Evolutionary conservation across 495 filamentous ascomycete genomes (phyloP).

Genomic region (Aspergillus leporis): DNA sequence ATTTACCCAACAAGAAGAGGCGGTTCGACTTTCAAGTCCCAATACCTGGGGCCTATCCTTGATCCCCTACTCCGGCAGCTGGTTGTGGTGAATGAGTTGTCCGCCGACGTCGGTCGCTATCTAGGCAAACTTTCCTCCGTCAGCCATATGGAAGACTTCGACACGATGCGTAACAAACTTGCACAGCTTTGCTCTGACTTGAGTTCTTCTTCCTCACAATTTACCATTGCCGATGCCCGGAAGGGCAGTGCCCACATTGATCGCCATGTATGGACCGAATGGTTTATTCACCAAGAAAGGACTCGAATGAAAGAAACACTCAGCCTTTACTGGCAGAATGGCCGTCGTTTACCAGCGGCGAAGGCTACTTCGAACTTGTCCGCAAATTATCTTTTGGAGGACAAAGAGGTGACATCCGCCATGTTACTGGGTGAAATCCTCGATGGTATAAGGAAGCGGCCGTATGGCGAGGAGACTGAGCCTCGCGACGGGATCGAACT

Average conservation of each 20-base stretch:
- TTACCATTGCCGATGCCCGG: conserved; percentile 52
- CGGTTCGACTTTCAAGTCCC: conserved; percentile 60
- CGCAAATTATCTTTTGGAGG: conserved; percentile 32
- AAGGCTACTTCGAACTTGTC: conserved; percentile 35
- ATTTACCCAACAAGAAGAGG: conserved; percentile 69
- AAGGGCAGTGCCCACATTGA: conserved; percentile 55
- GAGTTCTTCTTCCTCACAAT: conserved; percentile 45
- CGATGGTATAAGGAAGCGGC: conserved; percentile 56
- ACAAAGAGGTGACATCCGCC: conserved; percentile 51
- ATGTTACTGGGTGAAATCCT: conserved; percentile 63
- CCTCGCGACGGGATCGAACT: conserved; percentile 57
- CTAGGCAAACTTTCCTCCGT: conserved; percentile 62
- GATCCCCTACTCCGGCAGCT: conserved; percentile 67
- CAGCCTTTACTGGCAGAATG: conserved; percentile 56
- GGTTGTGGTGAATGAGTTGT: conserved; percentile 62
- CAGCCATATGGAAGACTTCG: conserved; percentile 58
- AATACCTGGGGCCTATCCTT: conserved; percentile 66
- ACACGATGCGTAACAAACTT: conserved; percentile 53
- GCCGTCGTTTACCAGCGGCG: conserved; percentile 41
- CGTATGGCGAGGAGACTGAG: conserved; percentile 44
- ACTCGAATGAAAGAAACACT: conserved; percentile 63
- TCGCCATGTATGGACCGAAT: conserved; percentile 63
- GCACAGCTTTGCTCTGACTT: conserved; percentile 46
- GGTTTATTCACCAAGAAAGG: conserved; percentile 73
- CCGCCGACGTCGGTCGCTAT: conserved; percentile 56